Percentiles rank a stretch among this genome's conserved stretches.
Conservation (phyloP, 1,139 yeast species). For the Lodderomyces parapsilosis region DNA sequence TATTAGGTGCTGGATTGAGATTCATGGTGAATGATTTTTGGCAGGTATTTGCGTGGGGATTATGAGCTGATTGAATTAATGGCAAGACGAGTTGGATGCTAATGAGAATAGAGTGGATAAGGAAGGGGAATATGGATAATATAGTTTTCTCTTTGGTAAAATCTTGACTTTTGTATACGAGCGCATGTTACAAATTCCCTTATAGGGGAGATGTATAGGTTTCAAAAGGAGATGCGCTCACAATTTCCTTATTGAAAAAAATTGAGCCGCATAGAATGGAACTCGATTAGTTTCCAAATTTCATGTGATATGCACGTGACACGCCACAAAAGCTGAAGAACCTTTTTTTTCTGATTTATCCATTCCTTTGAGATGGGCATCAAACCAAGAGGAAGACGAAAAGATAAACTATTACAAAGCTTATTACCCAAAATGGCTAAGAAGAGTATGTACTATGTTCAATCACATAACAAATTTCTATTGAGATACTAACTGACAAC, state of each 20-base stretch:
- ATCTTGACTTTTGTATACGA: background rate
- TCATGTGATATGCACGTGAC: background rate
- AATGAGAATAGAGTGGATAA: too few relatives aligned
- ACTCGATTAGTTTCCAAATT: background rate
- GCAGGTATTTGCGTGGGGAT: too few relatives aligned
- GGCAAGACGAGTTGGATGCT: too few relatives aligned
- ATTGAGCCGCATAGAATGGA: too few relatives aligned
- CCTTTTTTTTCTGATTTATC: background rate
- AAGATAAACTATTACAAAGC: background rate
- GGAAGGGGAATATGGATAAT: too few relatives aligned
- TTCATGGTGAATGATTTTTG: too few relatives aligned
- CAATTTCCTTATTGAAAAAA: background rate
- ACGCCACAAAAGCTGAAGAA: too few relatives aligned
- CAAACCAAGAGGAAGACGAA: background rate
- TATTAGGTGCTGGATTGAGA: too few relatives aligned
- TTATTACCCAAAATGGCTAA: background rate
- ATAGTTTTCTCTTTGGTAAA: too few relatives aligned
- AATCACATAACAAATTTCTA: background rate
- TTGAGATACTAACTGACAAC: constrained; percentile 2
- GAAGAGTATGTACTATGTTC: constrained; percentile 2
- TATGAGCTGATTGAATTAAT: background rate
- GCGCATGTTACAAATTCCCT: background rate
- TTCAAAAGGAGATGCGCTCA: background rate
- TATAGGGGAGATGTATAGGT: background rate
- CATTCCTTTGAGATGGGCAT: background rate